Evolutionary conservation across 495 filamentous ascomycete species (phyloP).

Genomic region (Baudoinia panamericana): DNA sequence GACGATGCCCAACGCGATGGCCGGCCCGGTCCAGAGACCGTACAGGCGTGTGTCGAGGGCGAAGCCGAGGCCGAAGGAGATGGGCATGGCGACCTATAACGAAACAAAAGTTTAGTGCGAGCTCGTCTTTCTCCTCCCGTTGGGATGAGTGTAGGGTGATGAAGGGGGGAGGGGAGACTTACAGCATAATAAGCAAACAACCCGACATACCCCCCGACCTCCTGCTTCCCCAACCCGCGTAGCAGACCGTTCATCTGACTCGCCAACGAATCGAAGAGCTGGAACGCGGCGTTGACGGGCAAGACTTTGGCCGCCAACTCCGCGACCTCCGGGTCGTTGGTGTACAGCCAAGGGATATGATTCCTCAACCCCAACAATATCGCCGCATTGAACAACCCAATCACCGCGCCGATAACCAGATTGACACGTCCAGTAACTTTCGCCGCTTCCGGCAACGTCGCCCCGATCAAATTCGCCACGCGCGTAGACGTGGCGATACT

Average conservation of each 20-base stretch:
- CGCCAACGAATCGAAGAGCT: conserved; percentile 72
- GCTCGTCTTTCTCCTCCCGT: background rate
- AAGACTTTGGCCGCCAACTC: conserved; percentile 56
- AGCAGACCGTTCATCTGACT: conserved; percentile 70
- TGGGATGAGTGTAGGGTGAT: background rate
- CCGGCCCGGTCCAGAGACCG: conserved; percentile 56
- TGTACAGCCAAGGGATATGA: conserved; percentile 67
- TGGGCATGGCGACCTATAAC: conserved; percentile 54
- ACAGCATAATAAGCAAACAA: conserved; percentile 67
- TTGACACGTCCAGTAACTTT: conserved; percentile 32
- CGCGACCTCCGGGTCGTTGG: conserved; percentile 65
- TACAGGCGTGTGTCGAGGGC: conserved; percentile 55
- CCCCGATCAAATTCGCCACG: conserved; percentile 33
- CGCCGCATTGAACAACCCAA: conserved; percentile 65
- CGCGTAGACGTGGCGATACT: conserved; percentile 30
- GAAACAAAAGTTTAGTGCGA: background rate
- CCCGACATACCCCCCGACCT: conserved; percentile 78
- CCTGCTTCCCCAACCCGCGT: conserved; percentile 70
- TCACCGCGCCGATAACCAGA: conserved; percentile 46
- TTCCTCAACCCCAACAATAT: conserved; percentile 49
- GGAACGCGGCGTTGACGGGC: conserved; percentile 72
- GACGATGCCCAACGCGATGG: conserved; percentile 35
- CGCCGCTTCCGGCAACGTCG: conserved; percentile 27
- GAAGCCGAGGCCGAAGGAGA: conserved; percentile 66
- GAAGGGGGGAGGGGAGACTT: conserved; percentile 1